Evolutionary conservation across 1,284 basidiomycete species (phyloP), one percentile per base, ranked within the genome.

Genomic region (Microbotryum lychnidis-dioicae): DNA sequence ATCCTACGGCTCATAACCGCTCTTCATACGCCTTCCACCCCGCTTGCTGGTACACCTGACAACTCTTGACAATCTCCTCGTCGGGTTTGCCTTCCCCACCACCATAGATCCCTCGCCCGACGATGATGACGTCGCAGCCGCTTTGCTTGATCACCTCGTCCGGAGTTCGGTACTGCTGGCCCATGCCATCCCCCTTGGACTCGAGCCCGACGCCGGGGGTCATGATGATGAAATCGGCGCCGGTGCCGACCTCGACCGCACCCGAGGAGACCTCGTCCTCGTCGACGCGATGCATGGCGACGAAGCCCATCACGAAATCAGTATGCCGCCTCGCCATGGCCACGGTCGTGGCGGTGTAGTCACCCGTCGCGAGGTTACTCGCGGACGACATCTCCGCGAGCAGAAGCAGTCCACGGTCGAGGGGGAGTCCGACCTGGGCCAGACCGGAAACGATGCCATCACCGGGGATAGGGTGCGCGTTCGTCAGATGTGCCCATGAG

Each of bases 111-210:
- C 94, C 96, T 61, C 96, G 80, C 18, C 96, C 96, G 46, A 99
- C 96, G 67, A 99, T 98, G 73, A 98, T 98, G 31, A 98, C 83
- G 78, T 99, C 96, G 75, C 90, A 91, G n/a, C 91, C 93, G 50
- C 82, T 84, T 55, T 88, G 83, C 45, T 83, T 75, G 20, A 99
- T 79, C 25, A 96, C 94, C 75, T 94, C 81, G 44, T 82, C 77
- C 1, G 96, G 96, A 4, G 92, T 94, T 60, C 92, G 81, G 76
- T 99, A 99, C 76, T 97, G 92, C 77, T 99, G 96, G 18, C 94
- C 96, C 84, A 94, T 86, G 3, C 79, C 79, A 75, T 98, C 96
- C 3, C 89, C 91, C 67, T 83, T 86, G 7, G 78, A 75, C 66
- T 91, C 89, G 53, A 97, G 79, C 4, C 88, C 90, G 12, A 99